Conservation (phyloP, 352 stramenopile genomes). For the Globisporangium cylindrosporum region DNA sequence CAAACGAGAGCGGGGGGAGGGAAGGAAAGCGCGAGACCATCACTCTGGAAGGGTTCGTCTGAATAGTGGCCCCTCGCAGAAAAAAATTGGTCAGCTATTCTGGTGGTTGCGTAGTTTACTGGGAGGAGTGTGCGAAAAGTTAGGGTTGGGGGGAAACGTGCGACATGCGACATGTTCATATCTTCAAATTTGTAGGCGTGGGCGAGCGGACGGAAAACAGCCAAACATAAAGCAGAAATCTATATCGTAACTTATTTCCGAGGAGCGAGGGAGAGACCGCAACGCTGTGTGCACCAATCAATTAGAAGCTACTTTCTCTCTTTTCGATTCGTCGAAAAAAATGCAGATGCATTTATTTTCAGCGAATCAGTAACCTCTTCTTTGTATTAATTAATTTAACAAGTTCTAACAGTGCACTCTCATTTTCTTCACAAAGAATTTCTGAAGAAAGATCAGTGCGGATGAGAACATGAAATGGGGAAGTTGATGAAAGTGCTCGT, state of each 20-base stretch:
- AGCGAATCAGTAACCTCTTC: conserved; percentile 1
- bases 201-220: conserved; percentile 6
- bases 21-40: conserved; percentile 4
- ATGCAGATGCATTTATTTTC: neutral
- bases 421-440: neutral
- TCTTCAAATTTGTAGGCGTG: neutral
- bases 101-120: conserved; percentile 14
- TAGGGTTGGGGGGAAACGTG: neutral
- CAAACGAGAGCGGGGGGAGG: neutral
- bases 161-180: conserved; percentile 7
- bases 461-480: neutral
- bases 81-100: conserved; percentile 7
- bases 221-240: neutral
- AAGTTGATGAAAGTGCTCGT: neutral
- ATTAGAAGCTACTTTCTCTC: conserved; percentile 16
- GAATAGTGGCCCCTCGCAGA: conserved; percentile 12
- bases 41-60: conserved; percentile 1
- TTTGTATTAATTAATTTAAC: neutral
- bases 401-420: neutral
- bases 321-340: conserved; percentile 2
- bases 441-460: conserved; percentile 8
- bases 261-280: conserved; percentile 4
- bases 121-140: neutral
- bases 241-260: conserved; percentile 9
- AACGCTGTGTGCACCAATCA: conserved; percentile 27